A percentile compares a stretch with the other conserved stretches of the same genome.
These are phyloP conservation scores for Blumeria hordei DNA, from an alignment of 2,329 filamentous ascomycete genomes.

Conservation along the genomic window DNA sequence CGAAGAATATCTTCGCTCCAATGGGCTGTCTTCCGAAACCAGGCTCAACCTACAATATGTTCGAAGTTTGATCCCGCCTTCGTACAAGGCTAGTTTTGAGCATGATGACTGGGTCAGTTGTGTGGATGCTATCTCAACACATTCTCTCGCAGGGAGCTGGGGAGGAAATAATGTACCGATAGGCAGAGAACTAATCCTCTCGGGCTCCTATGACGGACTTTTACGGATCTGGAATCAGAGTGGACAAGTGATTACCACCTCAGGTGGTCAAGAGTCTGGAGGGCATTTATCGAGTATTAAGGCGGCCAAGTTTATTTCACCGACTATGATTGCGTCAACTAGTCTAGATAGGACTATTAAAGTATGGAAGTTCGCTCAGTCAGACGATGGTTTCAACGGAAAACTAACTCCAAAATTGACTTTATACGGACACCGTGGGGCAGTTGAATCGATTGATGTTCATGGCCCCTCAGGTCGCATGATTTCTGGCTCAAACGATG, in stretches of 20 bases:
- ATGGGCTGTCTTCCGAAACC: slow-evolving; percentile 73
- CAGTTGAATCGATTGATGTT: slow-evolving; percentile 50
- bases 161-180: slow-evolving; percentile 23
- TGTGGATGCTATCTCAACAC: slow-evolving; percentile 55
- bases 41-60: slow-evolving; percentile 83
- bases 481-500: slow-evolving; percentile 66
- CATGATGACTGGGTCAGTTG: slow-evolving; percentile 93
- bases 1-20: slow-evolving; percentile 67
- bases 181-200: slow-evolving; percentile 53
- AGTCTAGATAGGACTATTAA: slow-evolving; percentile 68
- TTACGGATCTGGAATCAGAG: slow-evolving; percentile 77
- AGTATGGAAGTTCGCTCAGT: slow-evolving; percentile 69
- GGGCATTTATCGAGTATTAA: slow-evolving; percentile 60
- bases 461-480: slow-evolving; percentile 52
- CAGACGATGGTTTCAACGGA: slow-evolving; percentile 28
- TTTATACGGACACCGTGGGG: slow-evolving; percentile 57
- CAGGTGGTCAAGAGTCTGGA: slow-evolving; percentile 36
- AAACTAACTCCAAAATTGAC: slow-evolving; percentile 49
- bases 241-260: slow-evolving; percentile 62
- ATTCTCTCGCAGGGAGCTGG: slow-evolving; percentile 35
- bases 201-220: slow-evolving; percentile 79
- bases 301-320: slow-evolving; percentile 59
- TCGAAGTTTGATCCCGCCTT: slow-evolving; percentile 67
- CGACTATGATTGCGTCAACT: slow-evolving; percentile 56
- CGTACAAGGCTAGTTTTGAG: slow-evolving; percentile 77